These are phyloP conservation scores for Crataegus laevigata DNA, from an alignment of 306 rosid species.

Conservation along the genomic window DNA sequence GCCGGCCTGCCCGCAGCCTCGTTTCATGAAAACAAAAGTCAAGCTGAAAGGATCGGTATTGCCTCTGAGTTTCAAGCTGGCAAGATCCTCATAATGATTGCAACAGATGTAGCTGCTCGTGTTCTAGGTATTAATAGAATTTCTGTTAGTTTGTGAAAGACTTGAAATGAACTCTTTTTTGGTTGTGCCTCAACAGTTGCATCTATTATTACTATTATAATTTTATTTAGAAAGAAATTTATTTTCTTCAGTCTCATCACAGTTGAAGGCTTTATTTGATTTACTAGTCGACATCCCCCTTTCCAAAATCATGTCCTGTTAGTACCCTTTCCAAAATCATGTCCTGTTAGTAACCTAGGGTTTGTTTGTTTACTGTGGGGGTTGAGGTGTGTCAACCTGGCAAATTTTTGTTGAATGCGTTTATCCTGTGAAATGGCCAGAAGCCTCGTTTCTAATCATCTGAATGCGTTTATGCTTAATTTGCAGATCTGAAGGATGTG, in stretches of 20 bases:
- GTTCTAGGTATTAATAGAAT: conserved; percentile 60
- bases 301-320: background rate
- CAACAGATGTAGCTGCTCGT: conserved; percentile 96
- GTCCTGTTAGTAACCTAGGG: background rate
- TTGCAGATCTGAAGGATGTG: conserved; percentile 40
- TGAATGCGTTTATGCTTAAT: conserved; percentile 4
- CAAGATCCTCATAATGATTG: conserved; percentile 96
- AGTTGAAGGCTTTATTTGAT: background rate
- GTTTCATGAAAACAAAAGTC: conserved; percentile 92
- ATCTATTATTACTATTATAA: too few relatives aligned
- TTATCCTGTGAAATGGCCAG: background rate
- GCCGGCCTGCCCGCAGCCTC: conserved; percentile 99
- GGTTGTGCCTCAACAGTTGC: background rate
- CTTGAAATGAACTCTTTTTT: conserved; percentile 12
- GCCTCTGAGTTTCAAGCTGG: conserved; percentile 94
- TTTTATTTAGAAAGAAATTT: background rate
- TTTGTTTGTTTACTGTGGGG: background rate
- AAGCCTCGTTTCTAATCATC: background rate
- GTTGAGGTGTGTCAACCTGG: conserved; percentile 1
- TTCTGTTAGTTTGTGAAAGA: conserved; percentile 4
- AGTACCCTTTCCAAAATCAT: background rate
- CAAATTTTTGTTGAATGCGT: conserved; percentile 2
- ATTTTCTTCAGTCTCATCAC: background rate
- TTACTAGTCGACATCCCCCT: background rate
- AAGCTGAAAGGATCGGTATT: conserved; percentile 95